Percentiles rank a stretch among this genome's conserved stretches.
Evolutionary conservation across 371 early-diverging fungal species (phyloP).

Genomic region (Mortierella sp.): DNA sequence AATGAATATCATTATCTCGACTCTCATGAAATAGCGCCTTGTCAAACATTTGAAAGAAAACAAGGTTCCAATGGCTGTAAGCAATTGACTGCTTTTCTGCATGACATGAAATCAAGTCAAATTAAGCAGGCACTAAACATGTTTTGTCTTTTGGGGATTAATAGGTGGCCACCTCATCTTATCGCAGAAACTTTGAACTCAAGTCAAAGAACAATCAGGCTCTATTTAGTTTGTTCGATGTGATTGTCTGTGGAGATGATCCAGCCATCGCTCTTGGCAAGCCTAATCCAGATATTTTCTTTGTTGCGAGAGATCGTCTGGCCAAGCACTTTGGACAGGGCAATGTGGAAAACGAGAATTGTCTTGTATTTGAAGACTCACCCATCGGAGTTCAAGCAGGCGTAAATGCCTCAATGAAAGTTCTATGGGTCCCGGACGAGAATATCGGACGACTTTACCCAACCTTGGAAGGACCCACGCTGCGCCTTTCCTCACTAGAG

Average conservation of each 20-base stretch:
- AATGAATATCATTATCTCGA: constrained; percentile 1
- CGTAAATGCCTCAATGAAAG: constrained; percentile 86
- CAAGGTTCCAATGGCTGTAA: constrained; percentile 86
- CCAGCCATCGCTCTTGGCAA: constrained; percentile 82
- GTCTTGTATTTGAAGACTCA: constrained; percentile 96
- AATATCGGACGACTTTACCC: constrained; percentile 56
- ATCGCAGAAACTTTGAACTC: constrained; percentile 74
- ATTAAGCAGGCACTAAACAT: neutral
- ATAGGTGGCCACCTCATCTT: constrained; percentile 87
- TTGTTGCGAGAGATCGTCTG: constrained; percentile 68
- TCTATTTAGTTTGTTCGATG: constrained; percentile 85
- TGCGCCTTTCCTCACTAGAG: constrained; percentile 70
- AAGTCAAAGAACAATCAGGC: constrained; percentile 81
- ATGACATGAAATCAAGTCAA: neutral
- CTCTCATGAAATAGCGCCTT: constrained; percentile 61
- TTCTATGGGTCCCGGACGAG: constrained; percentile 86
- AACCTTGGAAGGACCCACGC: constrained; percentile 55
- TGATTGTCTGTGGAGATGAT: constrained; percentile 90
- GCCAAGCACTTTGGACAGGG: constrained; percentile 57
- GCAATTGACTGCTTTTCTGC: constrained; percentile 8
- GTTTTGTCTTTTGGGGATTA: neutral
- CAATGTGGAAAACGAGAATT: constrained; percentile 68
- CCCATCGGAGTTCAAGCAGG: constrained; percentile 87
- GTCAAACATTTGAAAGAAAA: constrained; percentile 81
- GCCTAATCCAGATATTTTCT: constrained; percentile 93